A percentile compares a stretch with the other conserved stretches of the same genome.
These are phyloP conservation scores for Oehlia diaphana DNA, from an alignment of 192 early-diverging fungal genomes.

Conservation along the genomic window DNA sequence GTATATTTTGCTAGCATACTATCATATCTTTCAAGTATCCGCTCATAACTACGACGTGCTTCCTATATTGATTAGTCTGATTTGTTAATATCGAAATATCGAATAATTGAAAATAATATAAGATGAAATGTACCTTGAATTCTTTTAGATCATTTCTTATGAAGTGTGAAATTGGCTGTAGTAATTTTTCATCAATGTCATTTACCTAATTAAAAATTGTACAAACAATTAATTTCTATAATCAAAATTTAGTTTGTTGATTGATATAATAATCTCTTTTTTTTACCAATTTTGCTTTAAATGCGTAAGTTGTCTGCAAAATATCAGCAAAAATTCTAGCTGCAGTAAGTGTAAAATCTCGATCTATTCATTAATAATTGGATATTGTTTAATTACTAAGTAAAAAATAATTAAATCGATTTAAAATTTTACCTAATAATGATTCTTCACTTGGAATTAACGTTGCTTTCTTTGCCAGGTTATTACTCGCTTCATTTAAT, in stretches of 20 bases:
- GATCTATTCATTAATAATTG: conserved; percentile 34
- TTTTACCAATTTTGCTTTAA: conserved; percentile 48
- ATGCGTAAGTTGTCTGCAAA: conserved; percentile 48
- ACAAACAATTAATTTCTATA: neutral
- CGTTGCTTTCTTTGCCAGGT: conserved; percentile 30
- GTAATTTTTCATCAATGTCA: conserved; percentile 58
- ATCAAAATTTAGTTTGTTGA: neutral
- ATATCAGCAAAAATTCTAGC: conserved; percentile 44
- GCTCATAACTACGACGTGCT: conserved; percentile 45
- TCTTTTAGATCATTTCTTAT: conserved; percentile 64
- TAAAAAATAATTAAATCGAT: neutral
- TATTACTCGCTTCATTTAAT: conserved; percentile 35
- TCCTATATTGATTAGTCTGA: conserved; percentile 36
- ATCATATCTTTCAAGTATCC: conserved; percentile 60
- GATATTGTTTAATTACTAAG: neutral
- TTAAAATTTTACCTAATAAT: conserved; percentile 32
- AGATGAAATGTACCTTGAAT: conserved; percentile 48
- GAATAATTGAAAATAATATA: neutral
- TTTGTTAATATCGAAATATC: conserved; percentile 7
- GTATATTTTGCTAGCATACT: conserved; percentile 59
- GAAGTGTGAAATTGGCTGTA: conserved; percentile 59
- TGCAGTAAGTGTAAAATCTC: conserved; percentile 45
- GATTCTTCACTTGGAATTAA: conserved; percentile 27
- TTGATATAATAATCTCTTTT: neutral
- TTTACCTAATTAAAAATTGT: conserved; percentile 38